Evolutionary conservation across 2,329 filamentous ascomycete genomes (phyloP), one percentile per base, ranked within the genome.

Genomic region (Dryadomyces quercivorus): DNA sequence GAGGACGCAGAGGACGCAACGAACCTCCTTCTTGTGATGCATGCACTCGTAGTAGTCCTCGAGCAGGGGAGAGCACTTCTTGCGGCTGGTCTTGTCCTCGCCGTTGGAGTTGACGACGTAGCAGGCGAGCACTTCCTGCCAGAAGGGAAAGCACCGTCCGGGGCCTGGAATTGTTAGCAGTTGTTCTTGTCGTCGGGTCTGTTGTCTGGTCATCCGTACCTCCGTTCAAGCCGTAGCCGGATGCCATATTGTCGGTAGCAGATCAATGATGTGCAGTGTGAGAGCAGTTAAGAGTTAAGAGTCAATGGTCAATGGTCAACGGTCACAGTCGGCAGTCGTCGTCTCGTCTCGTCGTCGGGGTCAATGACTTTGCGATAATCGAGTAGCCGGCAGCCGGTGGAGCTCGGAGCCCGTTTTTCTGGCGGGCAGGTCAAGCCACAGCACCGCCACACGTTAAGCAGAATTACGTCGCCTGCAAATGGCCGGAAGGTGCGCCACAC

Each of bases 11-110:
- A 38, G 21, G 21, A 31, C 5, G 22, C 18, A 52, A 58, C 67
- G 59, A 47, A 97, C 93, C 88, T 98, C 93, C 76, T 98, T 98
- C 78, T 86, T 90, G 78, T 98, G 93, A 71, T 98, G 93, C 67
- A 98, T 75, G 72, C 94, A 98, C 75, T 98, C 93, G 70, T 96
- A 95, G 76, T 98, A 98, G 69, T 98, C 93, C 70, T 98, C 93
- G 61, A 97, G 77, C 5, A 83, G 80, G 16, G 87, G 85, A 18
- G 78, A 74, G 70, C 94, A 98, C 74, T 95, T 95, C 71, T 84
- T 86, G 75, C 91, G 93, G 62, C 88, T 88, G 16, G 82, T 81
- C 62, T 82, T 77, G 66, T 91, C 86, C 55, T 92, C 86, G 60
- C 85, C 75, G 61, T 78, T 80, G 55, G 89, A 89, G 75, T 97